phyloP scores from a whole-genome alignment of 1,284 basidiomycete genomes.

The Boletus coffeatus region DNA sequence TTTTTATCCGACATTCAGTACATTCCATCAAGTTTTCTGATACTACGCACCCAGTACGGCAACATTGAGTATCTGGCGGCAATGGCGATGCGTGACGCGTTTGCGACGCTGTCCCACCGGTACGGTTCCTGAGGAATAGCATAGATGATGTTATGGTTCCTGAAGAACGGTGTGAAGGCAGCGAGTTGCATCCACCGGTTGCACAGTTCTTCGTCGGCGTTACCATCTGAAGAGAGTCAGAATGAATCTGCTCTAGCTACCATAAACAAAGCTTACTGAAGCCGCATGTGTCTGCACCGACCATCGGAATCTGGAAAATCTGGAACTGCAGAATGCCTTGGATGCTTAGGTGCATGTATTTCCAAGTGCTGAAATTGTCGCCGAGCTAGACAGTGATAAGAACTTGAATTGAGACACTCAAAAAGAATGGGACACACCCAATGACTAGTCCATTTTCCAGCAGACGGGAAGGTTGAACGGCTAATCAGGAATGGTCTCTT shows the following conservation, averaged over 20 bases:
- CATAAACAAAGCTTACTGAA: slow-evolving; percentile 40
- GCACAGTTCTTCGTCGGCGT: slow-evolving; percentile 77
- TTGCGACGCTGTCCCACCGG: slow-evolving; percentile 69
- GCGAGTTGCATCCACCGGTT: slow-evolving; percentile 79
- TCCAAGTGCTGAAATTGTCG: slow-evolving; percentile 68
- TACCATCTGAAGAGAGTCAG: slow-evolving; percentile 39
- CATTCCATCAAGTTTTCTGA: background rate
- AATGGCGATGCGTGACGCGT: slow-evolving; percentile 69
- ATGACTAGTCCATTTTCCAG: slow-evolving; percentile 61
- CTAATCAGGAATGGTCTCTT: slow-evolving; percentile 41
- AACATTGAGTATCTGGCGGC: slow-evolving; percentile 60
- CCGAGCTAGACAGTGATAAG: slow-evolving; percentile 43
- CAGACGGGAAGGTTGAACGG: slow-evolving; percentile 49
- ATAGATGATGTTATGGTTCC: slow-evolving; percentile 59
- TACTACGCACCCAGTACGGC: slow-evolving; percentile 63
- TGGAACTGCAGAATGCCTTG: slow-evolving; percentile 74
- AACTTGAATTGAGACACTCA: background rate
- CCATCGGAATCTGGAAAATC: slow-evolving; percentile 71
- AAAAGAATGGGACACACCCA: slow-evolving; percentile 35
- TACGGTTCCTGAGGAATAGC: slow-evolving; percentile 70
- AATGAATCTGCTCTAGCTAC: slow-evolving; percentile 3
- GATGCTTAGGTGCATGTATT: slow-evolving; percentile 53
- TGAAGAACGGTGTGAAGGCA: slow-evolving; percentile 68
- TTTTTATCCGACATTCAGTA: slow-evolving; percentile 31
- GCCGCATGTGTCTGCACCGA: slow-evolving; percentile 70